phyloP scores from a whole-genome alignment of 164 flowering plant genomes.

The Piper betle region DNA sequence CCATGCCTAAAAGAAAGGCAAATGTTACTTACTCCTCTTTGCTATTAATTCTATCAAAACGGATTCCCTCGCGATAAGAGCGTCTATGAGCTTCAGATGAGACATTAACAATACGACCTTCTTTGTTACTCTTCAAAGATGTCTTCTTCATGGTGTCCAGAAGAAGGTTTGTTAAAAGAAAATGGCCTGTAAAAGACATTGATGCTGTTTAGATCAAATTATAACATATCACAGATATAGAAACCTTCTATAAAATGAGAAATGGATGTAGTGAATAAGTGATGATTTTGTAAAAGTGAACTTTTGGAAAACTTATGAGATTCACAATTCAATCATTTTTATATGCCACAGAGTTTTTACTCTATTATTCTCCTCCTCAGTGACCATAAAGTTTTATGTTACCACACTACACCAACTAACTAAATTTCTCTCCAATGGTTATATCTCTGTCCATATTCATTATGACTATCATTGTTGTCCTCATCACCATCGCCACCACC shows the following conservation, averaged over 20 bases:
- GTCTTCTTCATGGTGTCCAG: slow-evolving; percentile 66
- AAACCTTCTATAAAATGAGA: no score
- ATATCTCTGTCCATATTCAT: neutral
- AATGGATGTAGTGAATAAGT: no score
- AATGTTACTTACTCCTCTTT: slow-evolving; percentile 28
- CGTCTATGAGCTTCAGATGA: slow-evolving; percentile 46
- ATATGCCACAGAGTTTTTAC: no score
- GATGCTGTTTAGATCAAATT: no score
- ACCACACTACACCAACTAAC: neutral
- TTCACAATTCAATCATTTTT: no score
- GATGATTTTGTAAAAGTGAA: no score
- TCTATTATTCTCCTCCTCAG: no score
- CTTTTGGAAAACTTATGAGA: no score
- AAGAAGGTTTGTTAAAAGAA: slow-evolving; percentile 64
- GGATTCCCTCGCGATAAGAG: slow-evolving; percentile 51
- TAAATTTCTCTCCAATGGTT: neutral
- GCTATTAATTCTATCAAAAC: slow-evolving; percentile 57
- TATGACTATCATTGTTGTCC: neutral
- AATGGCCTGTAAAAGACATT: slow-evolving; percentile 48
- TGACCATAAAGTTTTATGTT: neutral
- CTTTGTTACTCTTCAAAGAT: slow-evolving; percentile 29
- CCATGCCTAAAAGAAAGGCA: neutral
- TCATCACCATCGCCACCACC: no score
- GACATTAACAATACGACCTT: slow-evolving; percentile 75
- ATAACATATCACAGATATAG: no score